phyloP scores from a whole-genome alignment of 306 rosid genomes.

The Fragaria vesca region DNA sequence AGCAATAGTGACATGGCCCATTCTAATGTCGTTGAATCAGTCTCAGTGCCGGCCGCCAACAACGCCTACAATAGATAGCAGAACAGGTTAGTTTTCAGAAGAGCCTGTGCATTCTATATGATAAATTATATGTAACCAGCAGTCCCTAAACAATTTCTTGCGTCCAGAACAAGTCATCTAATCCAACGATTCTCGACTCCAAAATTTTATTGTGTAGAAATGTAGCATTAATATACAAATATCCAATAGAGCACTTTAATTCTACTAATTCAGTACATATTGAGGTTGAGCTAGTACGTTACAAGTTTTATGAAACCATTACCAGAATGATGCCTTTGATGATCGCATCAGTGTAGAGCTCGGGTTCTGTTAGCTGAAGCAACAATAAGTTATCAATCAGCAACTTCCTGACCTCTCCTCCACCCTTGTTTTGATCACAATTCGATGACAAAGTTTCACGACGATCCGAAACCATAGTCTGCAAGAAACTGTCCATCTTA shows the following conservation, averaged over 20 bases:
- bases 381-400: slow-evolving; percentile 11
- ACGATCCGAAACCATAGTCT: slow-evolving; percentile 17
- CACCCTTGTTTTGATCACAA: not conserved
- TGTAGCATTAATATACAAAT: too few species aligned
- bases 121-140: too few species aligned
- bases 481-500: slow-evolving; percentile 15
- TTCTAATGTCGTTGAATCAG: slow-evolving; percentile 4
- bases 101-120: too few species aligned
- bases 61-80: not conserved
- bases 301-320: not conserved
- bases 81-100: too few species aligned
- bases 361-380: slow-evolving; percentile 15
- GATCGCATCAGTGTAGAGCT: slow-evolving; percentile 13
- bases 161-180: too few species aligned
- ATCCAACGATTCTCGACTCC: too few species aligned
- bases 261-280: too few species aligned
- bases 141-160: too few species aligned
- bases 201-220: too few species aligned
- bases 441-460: not conserved
- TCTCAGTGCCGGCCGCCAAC: slow-evolving; percentile 24
- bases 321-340: slow-evolving; percentile 22
- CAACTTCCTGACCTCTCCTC: not conserved
- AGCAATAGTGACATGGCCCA: slow-evolving; percentile 31
- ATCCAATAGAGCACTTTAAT: too few species aligned
- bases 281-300: too few species aligned